Evolutionary conservation across 2,329 filamentous ascomycete species (phyloP).

Genomic region (Clarireedia sp.): DNA sequence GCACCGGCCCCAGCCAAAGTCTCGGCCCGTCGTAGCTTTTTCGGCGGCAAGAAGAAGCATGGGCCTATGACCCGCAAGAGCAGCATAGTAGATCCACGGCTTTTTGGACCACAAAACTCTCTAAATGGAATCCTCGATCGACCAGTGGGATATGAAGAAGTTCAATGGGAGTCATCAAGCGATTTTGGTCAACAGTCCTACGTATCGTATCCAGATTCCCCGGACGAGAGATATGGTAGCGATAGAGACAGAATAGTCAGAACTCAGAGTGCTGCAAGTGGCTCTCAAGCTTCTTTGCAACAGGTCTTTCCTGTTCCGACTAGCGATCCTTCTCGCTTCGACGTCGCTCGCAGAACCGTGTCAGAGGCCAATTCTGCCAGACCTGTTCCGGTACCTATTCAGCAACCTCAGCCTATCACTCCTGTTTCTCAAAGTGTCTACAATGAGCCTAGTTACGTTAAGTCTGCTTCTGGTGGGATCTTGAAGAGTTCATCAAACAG

Average conservation of each 20-base stretch:
- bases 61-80: constrained; percentile 33
- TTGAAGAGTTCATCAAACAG: constrained; percentile 29
- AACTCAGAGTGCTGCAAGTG: constrained; percentile 31
- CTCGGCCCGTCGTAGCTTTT: constrained; percentile 24
- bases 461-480: constrained; percentile 20
- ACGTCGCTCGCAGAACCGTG: constrained; percentile 46
- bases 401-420: constrained; percentile 73
- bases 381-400: constrained; percentile 60
- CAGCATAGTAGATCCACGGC: constrained; percentile 48
- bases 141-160: constrained; percentile 47
- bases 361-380: constrained; percentile 37
- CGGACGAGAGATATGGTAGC: not conserved
- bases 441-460: constrained; percentile 36
- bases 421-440: constrained; percentile 66
- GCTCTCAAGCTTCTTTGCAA: constrained; percentile 42
- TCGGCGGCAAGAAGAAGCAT: constrained; percentile 26
- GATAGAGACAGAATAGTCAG: constrained; percentile 10
- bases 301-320: constrained; percentile 60
- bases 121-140: constrained; percentile 45
- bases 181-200: constrained; percentile 24
- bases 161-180: constrained; percentile 24
- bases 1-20: constrained; percentile 16
- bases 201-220: not conserved
- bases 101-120: constrained; percentile 56
- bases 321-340: constrained; percentile 55